Base-by-base conservation (phyloP, 2,329 filamentous ascomycete species). In the Exophiala sideris region DNA sequence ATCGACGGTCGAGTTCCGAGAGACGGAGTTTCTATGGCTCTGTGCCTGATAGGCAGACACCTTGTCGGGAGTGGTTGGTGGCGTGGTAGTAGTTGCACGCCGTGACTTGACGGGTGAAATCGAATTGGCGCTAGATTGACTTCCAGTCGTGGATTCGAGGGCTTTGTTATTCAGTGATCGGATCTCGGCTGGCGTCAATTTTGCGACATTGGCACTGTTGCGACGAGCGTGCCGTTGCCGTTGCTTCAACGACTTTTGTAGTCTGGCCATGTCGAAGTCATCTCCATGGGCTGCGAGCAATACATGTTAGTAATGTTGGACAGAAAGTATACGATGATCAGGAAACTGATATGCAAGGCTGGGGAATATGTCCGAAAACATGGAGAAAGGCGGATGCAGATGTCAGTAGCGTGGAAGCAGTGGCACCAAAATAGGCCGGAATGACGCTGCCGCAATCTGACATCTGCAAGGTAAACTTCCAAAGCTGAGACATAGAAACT, bases 241-340 rank as follows among this genome's bases (percentile, higher is more conserved):
- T 50, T 62, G 62, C 49, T 59, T 60, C 35, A 62, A 47, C n/a
- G 51, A 52, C 52, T 64, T 64, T 51, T 60, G 52, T 44, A 64
- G 40, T 52, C 60, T 62, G 46, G 58, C 60, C 62, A 64, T 64
- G 41, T 64, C 59, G 51, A 62, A 60, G 21, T 59, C 57, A 53
- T 62, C 62, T 62, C 51, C n/a, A 45, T 35, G 36, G 7, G 39
- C 48, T 36, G 20, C 9, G 33, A 41, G 24, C 33, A 10, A 50
- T 32, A 20, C 29, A 45, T 39, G 55, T 58, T 52, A 56, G 57
- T 41, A 12, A 49, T 50, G 48, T 35, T 39, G 40, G 41, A 57
- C 40, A 60, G 50, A 38, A 47, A 35, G 50, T 52, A 49, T 45
- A 10, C 29, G 36, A 51, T 21, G 24, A 46, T 11, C 14, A 38